phyloP scores from a whole-genome alignment of 2,329 filamentous ascomycete species.

The Mycocentrospora acerina region DNA sequence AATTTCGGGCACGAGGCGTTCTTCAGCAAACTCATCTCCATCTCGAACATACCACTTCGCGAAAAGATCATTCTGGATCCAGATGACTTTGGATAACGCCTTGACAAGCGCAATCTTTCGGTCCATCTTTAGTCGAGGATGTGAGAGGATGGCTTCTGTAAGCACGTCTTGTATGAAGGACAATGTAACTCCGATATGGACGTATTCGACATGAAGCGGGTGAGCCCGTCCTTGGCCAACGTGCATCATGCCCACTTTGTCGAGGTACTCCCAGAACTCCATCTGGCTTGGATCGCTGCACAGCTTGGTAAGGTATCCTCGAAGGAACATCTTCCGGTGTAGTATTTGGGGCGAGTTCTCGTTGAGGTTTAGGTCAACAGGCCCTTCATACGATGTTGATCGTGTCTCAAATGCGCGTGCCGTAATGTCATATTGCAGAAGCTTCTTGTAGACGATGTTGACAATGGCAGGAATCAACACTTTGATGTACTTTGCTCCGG shows the following conservation, averaged over 20 bases:
- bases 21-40: constrained; percentile 60
- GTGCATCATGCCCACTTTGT: constrained; percentile 86
- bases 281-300: constrained; percentile 73
- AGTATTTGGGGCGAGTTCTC: constrained; percentile 74
- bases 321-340: constrained; percentile 73
- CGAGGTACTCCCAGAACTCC: constrained; percentile 81
- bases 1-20: constrained; percentile 42
- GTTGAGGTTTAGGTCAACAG: constrained; percentile 62
- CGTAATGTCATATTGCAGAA: constrained; percentile 79
- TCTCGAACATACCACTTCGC: constrained; percentile 78
- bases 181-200: constrained; percentile 72
- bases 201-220: constrained; percentile 76
- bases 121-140: constrained; percentile 65
- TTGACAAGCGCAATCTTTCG: constrained; percentile 74
- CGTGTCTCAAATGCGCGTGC: constrained; percentile 70
- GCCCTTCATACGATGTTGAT: constrained; percentile 64
- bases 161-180: constrained; percentile 78
- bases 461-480: constrained; percentile 80
- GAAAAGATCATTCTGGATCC: constrained; percentile 86
- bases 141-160: constrained; percentile 71
- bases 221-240: constrained; percentile 72
- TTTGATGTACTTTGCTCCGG: constrained; percentile 74
- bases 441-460: constrained; percentile 81
- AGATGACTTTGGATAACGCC: constrained; percentile 77
- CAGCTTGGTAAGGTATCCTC: constrained; percentile 74